These are phyloP conservation scores for Sarocladium oryzae DNA, from an alignment of 2,329 filamentous ascomycete genomes.

Conservation along the genomic window DNA sequence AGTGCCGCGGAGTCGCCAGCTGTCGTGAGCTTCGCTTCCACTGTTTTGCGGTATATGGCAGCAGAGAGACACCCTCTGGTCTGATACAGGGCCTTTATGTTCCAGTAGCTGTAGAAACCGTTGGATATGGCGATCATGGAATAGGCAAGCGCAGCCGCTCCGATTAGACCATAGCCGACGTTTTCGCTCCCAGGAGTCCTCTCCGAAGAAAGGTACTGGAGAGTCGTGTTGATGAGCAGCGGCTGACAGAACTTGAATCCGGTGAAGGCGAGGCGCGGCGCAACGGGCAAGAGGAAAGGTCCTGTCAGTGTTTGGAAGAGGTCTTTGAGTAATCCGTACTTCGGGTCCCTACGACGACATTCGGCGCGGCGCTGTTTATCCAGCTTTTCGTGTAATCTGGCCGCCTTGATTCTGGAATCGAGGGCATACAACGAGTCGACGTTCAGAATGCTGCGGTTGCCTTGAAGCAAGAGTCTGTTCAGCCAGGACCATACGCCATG, in stretches of 20 bases:
- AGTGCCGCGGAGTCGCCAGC: conserved; percentile 33
- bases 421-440: conserved; percentile 29
- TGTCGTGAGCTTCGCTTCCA: conserved; percentile 21
- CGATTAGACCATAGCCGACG: conserved; percentile 35
- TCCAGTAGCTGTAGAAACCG: conserved; percentile 33
- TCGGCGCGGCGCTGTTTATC: conserved; percentile 18
- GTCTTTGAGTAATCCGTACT: conserved; percentile 23
- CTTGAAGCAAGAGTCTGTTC: conserved; percentile 26
- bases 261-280: conserved; percentile 29
- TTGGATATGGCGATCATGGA: conserved; percentile 31
- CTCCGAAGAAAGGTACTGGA: conserved; percentile 24
- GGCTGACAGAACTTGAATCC: conserved; percentile 37
- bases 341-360: conserved; percentile 15
- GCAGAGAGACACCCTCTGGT: conserved; percentile 26
- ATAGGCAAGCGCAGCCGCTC: conserved; percentile 33
- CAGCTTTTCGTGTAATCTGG: conserved; percentile 16
- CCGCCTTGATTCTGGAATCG: conserved; percentile 21
- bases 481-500: conserved; percentile 29
- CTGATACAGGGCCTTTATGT: conserved; percentile 26
- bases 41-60: conserved; percentile 28
- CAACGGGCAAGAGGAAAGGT: conserved; percentile 27
- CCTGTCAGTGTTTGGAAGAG: conserved; percentile 24
- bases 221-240: conserved; percentile 32
- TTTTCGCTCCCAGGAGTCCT: conserved; percentile 14
- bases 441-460: conserved; percentile 27